Percentiles rank a stretch among this genome's conserved stretches.
phyloP scores from a whole-genome alignment of 2,329 filamentous ascomycete species.

The Fusarium phyllophilum region DNA sequence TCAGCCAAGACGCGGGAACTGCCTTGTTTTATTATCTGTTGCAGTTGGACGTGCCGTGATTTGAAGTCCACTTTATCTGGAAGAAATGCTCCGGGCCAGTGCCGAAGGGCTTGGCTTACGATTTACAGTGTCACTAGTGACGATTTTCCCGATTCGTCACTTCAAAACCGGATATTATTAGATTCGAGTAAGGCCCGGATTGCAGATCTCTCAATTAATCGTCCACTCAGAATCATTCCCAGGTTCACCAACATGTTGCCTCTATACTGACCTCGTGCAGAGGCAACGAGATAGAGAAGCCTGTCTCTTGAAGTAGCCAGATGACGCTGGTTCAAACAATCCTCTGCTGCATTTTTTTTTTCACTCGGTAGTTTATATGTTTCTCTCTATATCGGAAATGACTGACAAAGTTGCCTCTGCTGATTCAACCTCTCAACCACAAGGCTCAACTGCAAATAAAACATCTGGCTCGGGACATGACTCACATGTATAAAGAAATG shows the following conservation, averaged over 20 bases:
- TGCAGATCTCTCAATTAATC: background rate
- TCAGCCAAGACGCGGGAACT: background rate
- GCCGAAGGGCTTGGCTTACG: background rate
- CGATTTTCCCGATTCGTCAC: background rate
- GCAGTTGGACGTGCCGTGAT: background rate
- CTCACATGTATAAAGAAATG: too few relatives aligned
- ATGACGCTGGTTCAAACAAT: background rate
- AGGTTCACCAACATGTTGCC: background rate
- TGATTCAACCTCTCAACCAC: too few relatives aligned
- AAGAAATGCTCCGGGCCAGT: background rate
- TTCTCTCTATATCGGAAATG: background rate
- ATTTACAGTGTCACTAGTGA: background rate
- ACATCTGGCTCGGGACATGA: too few relatives aligned
- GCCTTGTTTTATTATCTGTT: background rate
- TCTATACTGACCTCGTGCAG: background rate
- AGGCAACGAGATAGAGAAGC: background rate
- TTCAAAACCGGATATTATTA: background rate
- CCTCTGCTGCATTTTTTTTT: rapidly evolving
- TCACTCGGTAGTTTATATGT: rapidly evolving
- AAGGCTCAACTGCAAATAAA: too few relatives aligned
- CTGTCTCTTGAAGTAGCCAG: background rate
- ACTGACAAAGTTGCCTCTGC: too few relatives aligned
- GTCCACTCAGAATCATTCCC: background rate
- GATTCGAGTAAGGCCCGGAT: background rate
- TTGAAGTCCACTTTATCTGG: background rate